These are phyloP conservation scores for Penicillium paxilli DNA, from an alignment of 495 filamentous ascomycete genomes.

Conservation along the genomic window DNA sequence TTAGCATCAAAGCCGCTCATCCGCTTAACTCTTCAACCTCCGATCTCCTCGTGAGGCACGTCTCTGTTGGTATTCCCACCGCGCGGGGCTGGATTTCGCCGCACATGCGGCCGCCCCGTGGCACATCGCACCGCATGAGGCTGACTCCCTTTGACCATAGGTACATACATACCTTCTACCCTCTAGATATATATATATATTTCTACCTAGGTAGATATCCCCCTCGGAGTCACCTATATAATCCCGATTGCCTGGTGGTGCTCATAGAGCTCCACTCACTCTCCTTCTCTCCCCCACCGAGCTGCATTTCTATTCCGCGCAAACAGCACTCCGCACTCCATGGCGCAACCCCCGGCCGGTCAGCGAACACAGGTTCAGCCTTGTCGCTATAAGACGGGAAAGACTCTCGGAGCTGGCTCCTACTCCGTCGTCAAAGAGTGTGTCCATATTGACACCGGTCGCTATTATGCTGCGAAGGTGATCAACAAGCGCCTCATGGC, in stretches of 20 bases:
- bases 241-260: neutral
- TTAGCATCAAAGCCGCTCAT: too few relatives aligned
- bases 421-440: slow-evolving; percentile 99
- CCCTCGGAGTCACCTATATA: too few relatives aligned
- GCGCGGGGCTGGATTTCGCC: slow-evolving; percentile 13
- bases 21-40: neutral
- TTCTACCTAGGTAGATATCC: too few relatives aligned
- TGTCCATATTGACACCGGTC: slow-evolving; percentile 95
- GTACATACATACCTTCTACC: slow-evolving; percentile 9
- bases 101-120: slow-evolving; percentile 1
- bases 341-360: slow-evolving; percentile 39
- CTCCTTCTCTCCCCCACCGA: neutral
- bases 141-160: slow-evolving; percentile 17
- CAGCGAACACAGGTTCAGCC: slow-evolving; percentile 68
- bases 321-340: slow-evolving; percentile 16
- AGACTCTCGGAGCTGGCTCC: slow-evolving; percentile 92
- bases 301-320: neutral
- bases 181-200: slow-evolving; percentile 1
- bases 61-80: neutral
- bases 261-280: neutral
- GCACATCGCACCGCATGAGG: slow-evolving; percentile 9
- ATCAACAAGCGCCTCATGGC: slow-evolving; percentile 99
- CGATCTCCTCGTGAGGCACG: neutral
- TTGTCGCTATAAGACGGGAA: slow-evolving; percentile 96
- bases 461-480: slow-evolving; percentile 98